phyloP scores from a whole-genome alignment of 2,329 filamentous ascomycete genomes.

The Fusarium vanettenii region DNA sequence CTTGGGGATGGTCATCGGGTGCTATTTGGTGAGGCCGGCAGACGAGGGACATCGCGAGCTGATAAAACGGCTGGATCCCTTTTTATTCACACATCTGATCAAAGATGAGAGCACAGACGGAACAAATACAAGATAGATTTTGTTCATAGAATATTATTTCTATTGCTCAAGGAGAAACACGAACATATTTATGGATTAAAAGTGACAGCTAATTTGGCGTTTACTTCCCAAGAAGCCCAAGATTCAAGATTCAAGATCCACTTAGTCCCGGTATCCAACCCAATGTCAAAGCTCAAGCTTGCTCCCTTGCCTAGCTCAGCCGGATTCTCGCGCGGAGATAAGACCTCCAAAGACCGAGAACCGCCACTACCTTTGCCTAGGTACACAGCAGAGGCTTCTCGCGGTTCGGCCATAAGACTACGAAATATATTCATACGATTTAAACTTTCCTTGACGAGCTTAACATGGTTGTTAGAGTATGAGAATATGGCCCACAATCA shows the following conservation, averaged over 20 bases:
- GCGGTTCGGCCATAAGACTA: neutral
- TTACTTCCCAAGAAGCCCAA: neutral
- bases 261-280: neutral
- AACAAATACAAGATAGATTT: neutral
- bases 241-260: neutral
- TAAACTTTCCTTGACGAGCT: neutral
- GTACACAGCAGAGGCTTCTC: neutral
- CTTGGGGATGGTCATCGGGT: neutral
- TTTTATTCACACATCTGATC: neutral
- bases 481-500: neutral
- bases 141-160: neutral
- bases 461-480: neutral
- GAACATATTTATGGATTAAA: neutral
- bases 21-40: neutral
- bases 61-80: neutral
- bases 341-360: neutral
- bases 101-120: neutral
- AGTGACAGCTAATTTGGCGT: neutral
- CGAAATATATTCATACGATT: neutral
- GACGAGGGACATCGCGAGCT: neutral
- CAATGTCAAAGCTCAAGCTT: neutral
- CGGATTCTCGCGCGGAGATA: neutral
- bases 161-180: neutral
- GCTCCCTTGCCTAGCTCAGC: neutral
- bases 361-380: neutral